A percentile compares a stretch with the other conserved stretches of the same genome.
phyloP scores from a whole-genome alignment of 257 asterid genomes.

The Haberlea rhodopensis region DNA sequence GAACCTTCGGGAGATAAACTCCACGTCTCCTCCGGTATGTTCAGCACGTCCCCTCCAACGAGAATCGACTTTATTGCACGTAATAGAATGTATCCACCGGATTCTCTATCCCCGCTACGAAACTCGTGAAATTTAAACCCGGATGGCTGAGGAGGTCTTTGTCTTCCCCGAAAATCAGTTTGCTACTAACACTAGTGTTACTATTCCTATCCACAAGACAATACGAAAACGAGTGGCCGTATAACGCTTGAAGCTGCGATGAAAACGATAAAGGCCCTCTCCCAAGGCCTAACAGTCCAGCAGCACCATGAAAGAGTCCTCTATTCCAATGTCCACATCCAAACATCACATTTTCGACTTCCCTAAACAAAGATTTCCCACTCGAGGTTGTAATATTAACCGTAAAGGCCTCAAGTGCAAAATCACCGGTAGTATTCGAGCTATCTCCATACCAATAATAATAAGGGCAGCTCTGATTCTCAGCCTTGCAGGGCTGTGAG shows the following conservation, averaged over 20 bases:
- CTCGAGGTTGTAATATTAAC: constrained; percentile 56
- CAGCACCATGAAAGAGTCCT: constrained; percentile 87
- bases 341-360: constrained; percentile 69
- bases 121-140: constrained; percentile 58
- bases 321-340: too few relatives aligned
- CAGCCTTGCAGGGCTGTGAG: too few relatives aligned
- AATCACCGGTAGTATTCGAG: too few relatives aligned
- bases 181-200: constrained; percentile 65
- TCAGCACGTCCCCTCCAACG: constrained; percentile 62
- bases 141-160: constrained; percentile 45
- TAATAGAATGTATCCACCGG: constrained; percentile 74
- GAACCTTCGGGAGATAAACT: constrained; percentile 45
- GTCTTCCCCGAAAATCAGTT: too few relatives aligned
- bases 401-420: constrained; percentile 72
- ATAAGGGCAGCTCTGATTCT: too few relatives aligned
- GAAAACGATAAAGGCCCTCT: constrained; percentile 78
- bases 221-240: constrained; percentile 73
- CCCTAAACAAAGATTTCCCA: constrained; percentile 47
- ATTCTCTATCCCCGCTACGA: constrained; percentile 52
- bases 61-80: too few relatives aligned
- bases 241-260: constrained; percentile 63
- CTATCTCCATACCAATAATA: too few relatives aligned
- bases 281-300: constrained; percentile 80
- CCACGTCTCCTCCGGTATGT: constrained; percentile 66
- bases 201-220: constrained; percentile 82